A percentile compares a stretch with the other conserved stretches of the same genome.
Evolutionary conservation across 768 basidiomycete genomes (phyloP).

Genomic region (Russula olivacea): DNA sequence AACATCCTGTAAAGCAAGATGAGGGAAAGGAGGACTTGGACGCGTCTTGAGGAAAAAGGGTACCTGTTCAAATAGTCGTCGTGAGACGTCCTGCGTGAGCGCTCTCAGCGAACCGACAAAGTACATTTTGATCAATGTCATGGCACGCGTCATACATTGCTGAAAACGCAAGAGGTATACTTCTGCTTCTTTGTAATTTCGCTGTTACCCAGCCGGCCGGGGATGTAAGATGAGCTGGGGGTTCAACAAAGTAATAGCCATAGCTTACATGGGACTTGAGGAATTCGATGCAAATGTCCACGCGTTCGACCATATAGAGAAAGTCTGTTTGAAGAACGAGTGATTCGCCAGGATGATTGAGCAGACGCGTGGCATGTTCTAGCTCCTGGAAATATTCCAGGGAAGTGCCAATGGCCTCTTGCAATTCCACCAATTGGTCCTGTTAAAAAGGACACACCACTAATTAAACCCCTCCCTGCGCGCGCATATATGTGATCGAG

Average conservation of each 20-base stretch:
- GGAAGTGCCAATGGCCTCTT: conserved; percentile 74
- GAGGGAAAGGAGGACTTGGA: not conserved
- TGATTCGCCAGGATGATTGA: conserved; percentile 90
- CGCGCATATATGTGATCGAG: not conserved
- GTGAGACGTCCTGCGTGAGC: conserved; percentile 71
- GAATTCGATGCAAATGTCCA: conserved; percentile 92
- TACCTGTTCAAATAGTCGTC: conserved; percentile 71
- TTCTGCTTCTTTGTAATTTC: conserved; percentile 88
- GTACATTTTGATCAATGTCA: conserved; percentile 98
- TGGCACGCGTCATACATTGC: conserved; percentile 95
- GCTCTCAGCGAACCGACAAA: conserved; percentile 82
- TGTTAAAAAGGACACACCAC: conserved; percentile 30
- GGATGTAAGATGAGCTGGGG: not conserved
- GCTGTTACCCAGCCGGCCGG: conserved; percentile 39
- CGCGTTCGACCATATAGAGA: conserved; percentile 91
- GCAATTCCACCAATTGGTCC: conserved; percentile 72
- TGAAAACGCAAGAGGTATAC: conserved; percentile 95
- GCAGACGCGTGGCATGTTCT: conserved; percentile 86
- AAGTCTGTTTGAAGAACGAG: conserved; percentile 90
- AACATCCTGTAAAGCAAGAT: conserved; percentile 48
- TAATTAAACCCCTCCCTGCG: not conserved
- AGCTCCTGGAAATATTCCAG: conserved; percentile 94
- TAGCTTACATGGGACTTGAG: conserved; percentile 67
- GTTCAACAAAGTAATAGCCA: conserved; percentile 30
- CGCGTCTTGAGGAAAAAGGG: not conserved